Evolutionary conservation across 495 filamentous ascomycete genomes (phyloP).

Genomic region (Neurospora tetraspora): DNA sequence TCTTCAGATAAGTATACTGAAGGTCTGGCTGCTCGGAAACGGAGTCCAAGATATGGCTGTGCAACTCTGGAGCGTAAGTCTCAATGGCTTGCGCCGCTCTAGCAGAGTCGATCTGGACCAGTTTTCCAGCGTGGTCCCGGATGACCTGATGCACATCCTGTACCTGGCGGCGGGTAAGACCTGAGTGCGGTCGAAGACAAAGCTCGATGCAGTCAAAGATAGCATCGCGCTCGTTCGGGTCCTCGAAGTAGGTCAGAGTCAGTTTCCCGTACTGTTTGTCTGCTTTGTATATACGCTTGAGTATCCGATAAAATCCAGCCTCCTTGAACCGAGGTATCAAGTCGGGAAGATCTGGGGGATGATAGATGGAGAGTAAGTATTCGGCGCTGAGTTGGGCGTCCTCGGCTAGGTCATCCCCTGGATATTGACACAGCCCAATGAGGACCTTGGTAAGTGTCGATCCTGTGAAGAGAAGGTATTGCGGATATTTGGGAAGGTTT

Average conservation of each 20-base stretch:
- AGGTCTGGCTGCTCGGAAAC: slow-evolving; percentile 50
- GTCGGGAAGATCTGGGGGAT: slow-evolving; percentile 67
- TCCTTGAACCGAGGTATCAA: slow-evolving; percentile 68
- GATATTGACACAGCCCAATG: slow-evolving; percentile 72
- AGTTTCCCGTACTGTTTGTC: slow-evolving; percentile 75
- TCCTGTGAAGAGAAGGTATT: slow-evolving; percentile 85
- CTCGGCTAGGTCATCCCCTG: slow-evolving; percentile 69
- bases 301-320: slow-evolving; percentile 83
- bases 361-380: slow-evolving; percentile 88
- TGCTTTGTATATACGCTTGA: slow-evolving; percentile 76
- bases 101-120: slow-evolving; percentile 59
- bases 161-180: slow-evolving; percentile 61
- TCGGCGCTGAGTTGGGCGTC: slow-evolving; percentile 94
- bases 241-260: slow-evolving; percentile 75
- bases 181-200: slow-evolving; percentile 64
- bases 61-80: slow-evolving; percentile 56
- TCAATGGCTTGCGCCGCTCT: slow-evolving; percentile 62
- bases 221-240: slow-evolving; percentile 58
- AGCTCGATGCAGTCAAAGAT: slow-evolving; percentile 75
- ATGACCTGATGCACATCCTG: slow-evolving; percentile 67
- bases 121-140: slow-evolving; percentile 51
- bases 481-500: slow-evolving; percentile 91
- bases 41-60: slow-evolving; percentile 55
- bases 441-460: slow-evolving; percentile 74
- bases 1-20: slow-evolving; percentile 69